Base-by-base conservation (phyloP, 805 yeast genomes). In the Lipomyces lipofer region DNA sequence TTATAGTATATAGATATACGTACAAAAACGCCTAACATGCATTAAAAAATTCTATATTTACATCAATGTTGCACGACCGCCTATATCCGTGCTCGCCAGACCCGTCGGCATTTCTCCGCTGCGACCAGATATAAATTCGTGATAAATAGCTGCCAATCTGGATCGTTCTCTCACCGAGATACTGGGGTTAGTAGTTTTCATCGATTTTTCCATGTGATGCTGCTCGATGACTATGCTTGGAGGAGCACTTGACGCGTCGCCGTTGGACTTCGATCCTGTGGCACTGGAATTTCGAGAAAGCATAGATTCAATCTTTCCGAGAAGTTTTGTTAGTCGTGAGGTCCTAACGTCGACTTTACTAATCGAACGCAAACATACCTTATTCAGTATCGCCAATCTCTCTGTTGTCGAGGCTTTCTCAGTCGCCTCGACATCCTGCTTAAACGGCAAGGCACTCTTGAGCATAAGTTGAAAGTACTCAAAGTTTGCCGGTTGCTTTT, bases 91-190 rank as follows among this genome's bases (percentile, higher is more conserved):
- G 64, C 94, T 81, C 2, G 92, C 82, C 30, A 83, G 78, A 0
- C 97, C 97, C 59, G 82, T 83, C 0, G 95, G 96, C 88, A 92
- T 82, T 54, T 85, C 84, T 0, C 96, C 97, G 52, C 86, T 91
- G 43, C 97, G 72, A 13, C 82, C 89, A 38, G 83, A 78, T 4
- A 84, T 80, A 66, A 92, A 94, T 65, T 85, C 83, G 19, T 73
- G 67, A 66, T 92, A 92, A 30, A 92, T 84, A 0, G 67, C 70
- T 22, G 74, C 69, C 46, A 92, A 76, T 64, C 89, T 87, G 6
- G 63, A 62, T 56, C 79, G 77, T 65, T 92, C 98, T 17, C 82
- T 78, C 0, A 73, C 69, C 0, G 97, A 90, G 27, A 92, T 89
- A 44, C 96, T 88, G n/a, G 96, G 88, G 62, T 87, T 88, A 0